These are phyloP conservation scores for Pythium utonaiense DNA, from an alignment of 352 stramenopile genomes.

Conservation along the genomic window DNA sequence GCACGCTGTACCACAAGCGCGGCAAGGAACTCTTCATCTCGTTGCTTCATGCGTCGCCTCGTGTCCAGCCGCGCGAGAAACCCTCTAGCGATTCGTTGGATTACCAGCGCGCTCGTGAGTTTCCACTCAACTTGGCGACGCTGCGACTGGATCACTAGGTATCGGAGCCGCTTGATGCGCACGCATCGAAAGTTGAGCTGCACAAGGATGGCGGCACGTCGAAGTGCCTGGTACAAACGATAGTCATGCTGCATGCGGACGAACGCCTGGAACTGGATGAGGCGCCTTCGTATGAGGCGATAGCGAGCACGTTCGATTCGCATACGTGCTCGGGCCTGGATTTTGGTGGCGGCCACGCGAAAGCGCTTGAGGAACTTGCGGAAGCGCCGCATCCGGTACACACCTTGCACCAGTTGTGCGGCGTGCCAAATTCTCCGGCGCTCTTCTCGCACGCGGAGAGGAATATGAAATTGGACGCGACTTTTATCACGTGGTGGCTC, in stretches of 20 bases:
- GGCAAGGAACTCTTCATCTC: conserved; percentile 50
- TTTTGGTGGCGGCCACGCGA: conserved; percentile 45
- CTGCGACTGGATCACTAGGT: conserved; percentile 55
- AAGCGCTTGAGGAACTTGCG: conserved; percentile 45
- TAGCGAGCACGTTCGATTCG: conserved; percentile 37
- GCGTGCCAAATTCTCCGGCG: conserved; percentile 57
- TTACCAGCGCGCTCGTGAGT: conserved; percentile 35
- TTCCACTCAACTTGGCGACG: conserved; percentile 39
- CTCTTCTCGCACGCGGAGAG: conserved; percentile 46
- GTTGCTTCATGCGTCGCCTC: conserved; percentile 20
- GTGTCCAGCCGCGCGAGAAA: conserved; percentile 45
- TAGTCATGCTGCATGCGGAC: conserved; percentile 47
- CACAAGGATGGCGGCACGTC: conserved; percentile 43
- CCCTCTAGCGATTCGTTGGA: conserved; percentile 55
- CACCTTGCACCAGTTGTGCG: conserved; percentile 49
- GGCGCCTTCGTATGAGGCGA: conserved; percentile 22
- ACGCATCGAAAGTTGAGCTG: conserved; percentile 54
- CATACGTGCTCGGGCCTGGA: conserved; percentile 63
- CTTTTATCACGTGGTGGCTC: conserved; percentile 25
- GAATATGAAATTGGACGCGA: conserved; percentile 41
- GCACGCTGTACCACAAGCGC: conserved; percentile 67
- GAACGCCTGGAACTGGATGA: conserved; percentile 57
- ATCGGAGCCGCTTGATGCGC: conserved; percentile 42
- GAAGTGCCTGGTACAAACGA: conserved; percentile 39
- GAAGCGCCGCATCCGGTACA: conserved; percentile 54